Conservation (phyloP, 768 basidiomycete species). For the Solioccasus polychromus region DNA sequence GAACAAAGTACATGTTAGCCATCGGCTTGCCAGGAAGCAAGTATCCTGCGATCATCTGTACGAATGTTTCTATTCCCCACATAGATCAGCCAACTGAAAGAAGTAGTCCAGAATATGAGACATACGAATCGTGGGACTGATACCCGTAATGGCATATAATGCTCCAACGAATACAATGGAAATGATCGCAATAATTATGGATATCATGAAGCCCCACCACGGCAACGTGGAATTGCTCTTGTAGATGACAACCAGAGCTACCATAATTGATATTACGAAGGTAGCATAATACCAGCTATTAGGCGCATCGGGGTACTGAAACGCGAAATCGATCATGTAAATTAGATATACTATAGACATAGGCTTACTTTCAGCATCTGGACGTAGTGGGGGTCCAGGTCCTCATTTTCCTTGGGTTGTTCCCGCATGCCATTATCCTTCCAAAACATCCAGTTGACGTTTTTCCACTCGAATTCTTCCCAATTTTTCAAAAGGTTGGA, state of each 20-base stretch:
- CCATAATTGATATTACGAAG: conserved; percentile 35
- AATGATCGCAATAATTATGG: conserved; percentile 47
- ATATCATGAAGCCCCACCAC: conserved; percentile 57
- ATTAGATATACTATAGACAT: conserved; percentile 13
- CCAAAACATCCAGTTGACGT: conserved; percentile 42
- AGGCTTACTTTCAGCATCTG: conserved; percentile 44
- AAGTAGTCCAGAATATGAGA: background rate
- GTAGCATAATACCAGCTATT: conserved; percentile 33
- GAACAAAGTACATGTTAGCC: conserved; percentile 43
- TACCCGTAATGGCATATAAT: conserved; percentile 49
- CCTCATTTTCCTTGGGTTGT: conserved; percentile 35
- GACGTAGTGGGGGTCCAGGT: conserved; percentile 52
- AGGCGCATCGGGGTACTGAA: conserved; percentile 34
- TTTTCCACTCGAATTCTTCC: conserved; percentile 19
- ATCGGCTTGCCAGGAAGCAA: conserved; percentile 37
- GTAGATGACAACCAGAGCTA: conserved; percentile 55
- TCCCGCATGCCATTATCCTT: conserved; percentile 13
- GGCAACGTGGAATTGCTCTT: conserved; percentile 52
- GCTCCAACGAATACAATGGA: conserved; percentile 54
- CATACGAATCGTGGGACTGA: conserved; percentile 17
- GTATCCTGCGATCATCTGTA: conserved; percentile 38
- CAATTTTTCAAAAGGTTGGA: conserved; percentile 27
- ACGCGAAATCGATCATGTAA: background rate
- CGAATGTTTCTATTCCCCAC: conserved; percentile 21
- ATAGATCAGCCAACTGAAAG: background rate